Base-by-base conservation (phyloP, 179 eudicot genomes). In the Dionaea muscipula region DNA sequence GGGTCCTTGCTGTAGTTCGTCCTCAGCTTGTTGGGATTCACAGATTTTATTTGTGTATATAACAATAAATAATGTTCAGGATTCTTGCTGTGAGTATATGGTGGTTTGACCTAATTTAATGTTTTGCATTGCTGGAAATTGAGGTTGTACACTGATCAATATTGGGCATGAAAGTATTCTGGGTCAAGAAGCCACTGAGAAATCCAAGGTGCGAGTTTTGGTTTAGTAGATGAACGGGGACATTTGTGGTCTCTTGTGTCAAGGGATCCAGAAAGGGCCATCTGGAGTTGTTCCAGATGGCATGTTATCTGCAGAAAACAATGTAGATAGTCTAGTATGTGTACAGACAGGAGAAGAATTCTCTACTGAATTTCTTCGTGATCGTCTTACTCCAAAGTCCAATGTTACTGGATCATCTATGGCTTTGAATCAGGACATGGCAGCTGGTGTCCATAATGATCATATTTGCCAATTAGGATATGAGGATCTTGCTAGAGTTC, bases 321-420 rank as follows among this genome's bases (percentile, higher is more conserved):
- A 43, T 70, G 68, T 52, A 62, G 79, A 63, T 64, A 76, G 39
- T 26, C 72, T 82, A 53, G 66, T 87, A 45, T 87, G 87, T 59
- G 62, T 80, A 55, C 96, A 85, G 65, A 87, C 96, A 0, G 96
- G 94, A 31, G 96, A 87, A 68, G 94, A 87, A 66, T 87, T 87
- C 65, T 85, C 87, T 14, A 64, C 72, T 0, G 87, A 78, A 77
- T 87, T 87, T 70, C 75, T 87, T 60, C 75, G 81, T 60, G 90
- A 84, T 49, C 78, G 94, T 60, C 60, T 55, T 44, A 59, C 74
- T 23, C 75, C 84, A 7, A 76, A 53, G 64, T 25, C 43, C 33
- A 53, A 28, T 57, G 55, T 57, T 24, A 40, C 57, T 19, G 64
- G 55, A 52, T 51, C 59, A 6, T 45, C 69, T 37, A 43, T 39